Conservation (phyloP, 768 basidiomycete genomes). For the Stropharia rugosoannulata region DNA sequence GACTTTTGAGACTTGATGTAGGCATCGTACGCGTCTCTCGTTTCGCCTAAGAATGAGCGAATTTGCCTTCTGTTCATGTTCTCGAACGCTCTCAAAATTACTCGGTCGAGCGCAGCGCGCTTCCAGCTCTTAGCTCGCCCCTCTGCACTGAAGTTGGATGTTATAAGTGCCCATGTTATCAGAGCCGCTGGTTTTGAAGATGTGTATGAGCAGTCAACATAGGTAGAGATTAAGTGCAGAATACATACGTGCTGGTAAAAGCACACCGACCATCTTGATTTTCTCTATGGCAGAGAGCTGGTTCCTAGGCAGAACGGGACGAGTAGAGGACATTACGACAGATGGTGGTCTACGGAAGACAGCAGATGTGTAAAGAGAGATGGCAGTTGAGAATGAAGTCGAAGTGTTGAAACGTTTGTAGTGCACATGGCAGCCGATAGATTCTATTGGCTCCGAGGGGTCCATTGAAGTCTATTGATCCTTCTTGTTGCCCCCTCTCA, state of each 20-base stretch:
- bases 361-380: too few species aligned
- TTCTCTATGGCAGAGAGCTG: neutral
- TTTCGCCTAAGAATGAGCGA: neutral
- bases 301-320: neutral
- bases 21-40: neutral
- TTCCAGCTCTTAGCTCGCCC: slow-evolving; percentile 7
- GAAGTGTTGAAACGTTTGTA: too few species aligned
- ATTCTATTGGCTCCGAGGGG: too few species aligned
- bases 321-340: too few species aligned
- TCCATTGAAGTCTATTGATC: too few species aligned
- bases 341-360: too few species aligned
- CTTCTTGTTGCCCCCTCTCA: too few species aligned
- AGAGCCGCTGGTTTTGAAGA: neutral
- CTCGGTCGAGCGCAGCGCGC: neutral
- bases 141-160: neutral
- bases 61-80: slow-evolving; percentile 3
- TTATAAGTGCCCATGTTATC: slow-evolving; percentile 2
- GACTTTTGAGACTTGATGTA: neutral
- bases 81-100: neutral
- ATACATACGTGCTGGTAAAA: slow-evolving; percentile 1
- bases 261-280: neutral
- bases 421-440: too few species aligned
- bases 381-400: too few species aligned
- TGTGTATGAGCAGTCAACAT: too few species aligned
- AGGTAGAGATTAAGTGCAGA: too few species aligned